Conservation (phyloP, 179 eudicot genomes). For the Silene coronaria region DNA sequence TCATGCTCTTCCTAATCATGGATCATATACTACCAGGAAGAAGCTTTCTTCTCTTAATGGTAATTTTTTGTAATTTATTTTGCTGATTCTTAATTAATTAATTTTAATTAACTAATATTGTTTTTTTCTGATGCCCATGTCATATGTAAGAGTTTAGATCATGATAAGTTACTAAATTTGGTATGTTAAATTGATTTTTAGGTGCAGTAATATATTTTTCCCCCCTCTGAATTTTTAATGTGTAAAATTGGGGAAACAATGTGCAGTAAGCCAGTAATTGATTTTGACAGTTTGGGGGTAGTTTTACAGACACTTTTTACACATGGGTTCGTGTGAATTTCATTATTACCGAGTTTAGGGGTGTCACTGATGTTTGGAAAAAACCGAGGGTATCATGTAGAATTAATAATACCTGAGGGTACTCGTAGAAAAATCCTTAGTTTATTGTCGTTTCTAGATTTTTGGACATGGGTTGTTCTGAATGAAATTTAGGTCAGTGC, state of each 20-base stretch:
- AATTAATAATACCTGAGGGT: too few species aligned
- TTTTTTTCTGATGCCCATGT: not conserved
- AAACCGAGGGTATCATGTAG: too few species aligned
- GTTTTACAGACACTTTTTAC: not conserved
- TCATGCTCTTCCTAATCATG: conserved; percentile 16
- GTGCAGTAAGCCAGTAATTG: not conserved
- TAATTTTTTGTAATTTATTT: conserved; percentile 1
- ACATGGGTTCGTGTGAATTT: not conserved
- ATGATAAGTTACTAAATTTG: conserved; percentile 3
- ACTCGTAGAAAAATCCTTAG: too few species aligned
- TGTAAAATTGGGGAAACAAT: not conserved
- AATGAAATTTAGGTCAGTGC: not conserved
- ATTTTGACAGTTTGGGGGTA: not conserved
- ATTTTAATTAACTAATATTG: not conserved
- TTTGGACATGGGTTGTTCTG: not conserved
- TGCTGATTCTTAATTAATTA: conserved; percentile 7
- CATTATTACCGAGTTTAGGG: not conserved
- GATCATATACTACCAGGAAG: conserved; percentile 22
- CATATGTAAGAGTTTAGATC: not conserved
- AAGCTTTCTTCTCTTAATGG: conserved; percentile 18
- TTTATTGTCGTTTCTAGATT: too few species aligned
- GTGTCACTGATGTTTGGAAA: too few species aligned
- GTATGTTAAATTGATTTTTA: not conserved
- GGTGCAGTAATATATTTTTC: not conserved
- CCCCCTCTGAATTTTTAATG: not conserved